Base-by-base conservation (phyloP, 345 rosid genomes). In the Eucalyptus melliodora region DNA sequence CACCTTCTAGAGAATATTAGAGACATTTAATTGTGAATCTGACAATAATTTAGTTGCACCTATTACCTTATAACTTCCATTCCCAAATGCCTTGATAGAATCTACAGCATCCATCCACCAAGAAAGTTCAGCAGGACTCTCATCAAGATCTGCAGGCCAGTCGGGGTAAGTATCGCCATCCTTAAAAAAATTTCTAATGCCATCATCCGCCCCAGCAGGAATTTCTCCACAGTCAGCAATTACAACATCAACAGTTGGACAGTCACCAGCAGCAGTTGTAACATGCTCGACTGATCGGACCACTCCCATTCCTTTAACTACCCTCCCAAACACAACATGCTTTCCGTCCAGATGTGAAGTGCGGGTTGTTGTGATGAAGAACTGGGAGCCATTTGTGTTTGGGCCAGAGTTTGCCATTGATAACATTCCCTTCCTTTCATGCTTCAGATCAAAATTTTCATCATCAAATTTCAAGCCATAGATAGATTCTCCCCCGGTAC, bases 101-200 rank as follows among this genome's bases (percentile, higher is more conserved):
- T 96, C 96, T 47, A 94, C 99, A 88, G 97, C 95, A 87, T 91
- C 94, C 96, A 96, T 95, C 99, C 99, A 98, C 99, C 99, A 98
- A 50, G 95, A 89, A 37, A 98, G 93, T 89, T 96, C 97, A 40
- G 86, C 86, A 34, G 97, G 94, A 88, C 90, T 94, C 88, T 93
- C 92, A 56, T 92, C 91, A 53, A 98, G 99, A 89, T 98, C 99
- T 91, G 93, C 92, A 16, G 99, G 99, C 98, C 99, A 97, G 90
- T 98, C 99, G 80, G 99, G 98, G 92, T 91, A 95, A 50, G 89
- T 85, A 91, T 98, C 99, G n/a, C 99, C 99, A 50, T 98, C 99
- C 50, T 96, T 95, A 90, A 96, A 98, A 87, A 96, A 95, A 90
- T 98, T 95, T 83, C 92, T 92, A 26, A 93, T 94, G 83, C 99